These are phyloP conservation scores for Zalaria sp. DNA, from an alignment of 2,329 filamentous ascomycete genomes.

Conservation along the genomic window DNA sequence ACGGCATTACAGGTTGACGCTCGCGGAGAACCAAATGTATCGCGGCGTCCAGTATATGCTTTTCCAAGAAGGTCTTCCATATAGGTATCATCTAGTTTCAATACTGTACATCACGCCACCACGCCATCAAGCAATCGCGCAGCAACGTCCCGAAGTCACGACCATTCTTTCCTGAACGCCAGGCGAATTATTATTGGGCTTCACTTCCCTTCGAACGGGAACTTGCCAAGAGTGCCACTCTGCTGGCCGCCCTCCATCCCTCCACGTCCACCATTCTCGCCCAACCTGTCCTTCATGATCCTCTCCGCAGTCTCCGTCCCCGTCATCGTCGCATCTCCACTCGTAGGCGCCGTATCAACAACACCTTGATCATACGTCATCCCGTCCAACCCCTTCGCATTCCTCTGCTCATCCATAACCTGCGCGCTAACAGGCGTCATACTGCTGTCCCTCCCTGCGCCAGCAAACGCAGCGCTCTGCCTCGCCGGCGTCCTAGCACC, in stretches of 20 bases:
- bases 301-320: constrained; percentile 46
- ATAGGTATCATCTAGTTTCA: no score
- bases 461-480: constrained; percentile 39
- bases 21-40: no score
- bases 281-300: constrained; percentile 47
- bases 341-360: constrained; percentile 22
- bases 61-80: no score
- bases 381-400: constrained; percentile 30
- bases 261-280: constrained; percentile 19
- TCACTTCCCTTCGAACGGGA: constrained; percentile 40
- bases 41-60: no score
- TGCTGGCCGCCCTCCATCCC: constrained; percentile 26
- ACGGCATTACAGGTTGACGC: no score
- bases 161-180: no score
- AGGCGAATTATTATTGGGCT: no score
- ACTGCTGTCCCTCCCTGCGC: constrained; percentile 12
- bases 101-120: no score
- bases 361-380: constrained; percentile 29
- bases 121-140: no score
- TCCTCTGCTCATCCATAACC: constrained; percentile 18
- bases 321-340: constrained; percentile 4
- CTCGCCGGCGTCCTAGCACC: constrained; percentile 50
- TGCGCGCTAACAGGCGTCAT: constrained; percentile 15
- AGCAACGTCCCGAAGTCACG: no score
- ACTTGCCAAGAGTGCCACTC: constrained; percentile 35